Percentiles rank a stretch among this genome's conserved stretches.
These are phyloP conservation scores for Artemisia argyi DNA, from an alignment of 129 eudicot genomes.

Conservation along the genomic window DNA sequence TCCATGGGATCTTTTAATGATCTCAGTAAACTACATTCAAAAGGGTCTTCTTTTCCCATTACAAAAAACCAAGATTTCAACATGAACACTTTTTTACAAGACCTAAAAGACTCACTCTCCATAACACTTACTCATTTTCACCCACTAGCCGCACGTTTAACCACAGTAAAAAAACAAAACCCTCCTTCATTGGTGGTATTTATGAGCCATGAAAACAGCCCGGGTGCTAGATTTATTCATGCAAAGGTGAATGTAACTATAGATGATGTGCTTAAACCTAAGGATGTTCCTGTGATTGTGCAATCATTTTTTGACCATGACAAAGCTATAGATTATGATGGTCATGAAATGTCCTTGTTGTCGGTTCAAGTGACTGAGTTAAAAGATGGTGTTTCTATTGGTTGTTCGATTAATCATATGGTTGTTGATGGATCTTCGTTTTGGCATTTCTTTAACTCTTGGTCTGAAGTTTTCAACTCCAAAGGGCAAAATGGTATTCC, in stretches of 20 bases:
- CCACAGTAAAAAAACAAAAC: slow-evolving; percentile 30
- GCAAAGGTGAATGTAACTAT: slow-evolving; percentile 32
- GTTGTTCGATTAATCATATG: slow-evolving; percentile 55
- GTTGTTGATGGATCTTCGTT: slow-evolving; percentile 57
- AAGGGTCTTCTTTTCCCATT: slow-evolving; percentile 49
- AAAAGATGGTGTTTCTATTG: slow-evolving; percentile 58
- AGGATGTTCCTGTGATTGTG: slow-evolving; percentile 49
- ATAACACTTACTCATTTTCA: slow-evolving; percentile 53
- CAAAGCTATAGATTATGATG: slow-evolving; percentile 49
- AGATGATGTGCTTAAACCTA: slow-evolving; percentile 42
- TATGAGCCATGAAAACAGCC: slow-evolving; percentile 44
- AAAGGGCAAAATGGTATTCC: not conserved
- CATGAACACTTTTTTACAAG: slow-evolving; percentile 28
- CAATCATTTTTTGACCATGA: slow-evolving; percentile 60
- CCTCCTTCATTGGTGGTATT: slow-evolving; percentile 34
- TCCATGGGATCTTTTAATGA: slow-evolving; percentile 54
- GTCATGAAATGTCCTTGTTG: slow-evolving; percentile 41
- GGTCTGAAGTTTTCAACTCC: slow-evolving; percentile 35
- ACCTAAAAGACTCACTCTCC: slow-evolving; percentile 55
- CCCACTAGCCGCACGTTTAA: slow-evolving; percentile 63
- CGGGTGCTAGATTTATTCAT: slow-evolving; percentile 61
- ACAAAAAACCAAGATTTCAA: slow-evolving; percentile 28
- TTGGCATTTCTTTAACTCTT: slow-evolving; percentile 63
- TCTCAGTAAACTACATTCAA: slow-evolving; percentile 49
- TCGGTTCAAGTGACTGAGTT: slow-evolving; percentile 63